Conservation (phyloP, 2,329 filamentous ascomycete genomes). For the Colletotrichum orbiculare region DNA sequence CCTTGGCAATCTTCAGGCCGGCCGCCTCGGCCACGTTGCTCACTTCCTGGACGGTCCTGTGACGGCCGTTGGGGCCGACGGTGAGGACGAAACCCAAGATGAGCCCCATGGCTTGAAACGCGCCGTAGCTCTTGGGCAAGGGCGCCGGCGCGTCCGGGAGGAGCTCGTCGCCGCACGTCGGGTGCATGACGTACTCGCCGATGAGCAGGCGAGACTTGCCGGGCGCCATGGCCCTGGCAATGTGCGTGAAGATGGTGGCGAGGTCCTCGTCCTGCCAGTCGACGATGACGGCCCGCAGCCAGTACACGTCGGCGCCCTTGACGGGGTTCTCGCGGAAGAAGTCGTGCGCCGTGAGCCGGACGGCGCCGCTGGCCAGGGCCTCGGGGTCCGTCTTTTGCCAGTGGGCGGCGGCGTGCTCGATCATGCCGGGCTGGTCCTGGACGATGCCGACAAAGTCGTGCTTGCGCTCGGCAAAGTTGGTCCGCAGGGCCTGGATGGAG, state of each 20-base stretch:
- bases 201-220: conserved; percentile 29
- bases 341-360: conserved; percentile 62
- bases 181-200: conserved; percentile 31
- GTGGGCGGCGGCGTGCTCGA: conserved; percentile 18
- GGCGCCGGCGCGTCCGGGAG: conserved; percentile 20
- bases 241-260: conserved; percentile 25
- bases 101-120: conserved; percentile 22
- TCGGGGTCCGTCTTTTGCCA: conserved; percentile 26
- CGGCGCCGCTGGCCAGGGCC: conserved; percentile 18
- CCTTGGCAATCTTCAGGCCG: conserved; percentile 23
- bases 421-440: conserved; percentile 32
- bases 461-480: conserved; percentile 9
- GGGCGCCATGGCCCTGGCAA: conserved; percentile 22
- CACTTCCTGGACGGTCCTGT: conserved; percentile 12
- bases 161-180: conserved; percentile 26
- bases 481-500: conserved; percentile 24
- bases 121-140: conserved; percentile 26
- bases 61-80: conserved; percentile 17
- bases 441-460: conserved; percentile 26
- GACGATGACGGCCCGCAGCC: conserved; percentile 29
- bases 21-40: conserved; percentile 4
- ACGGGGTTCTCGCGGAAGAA: conserved; percentile 68
- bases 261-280: conserved; percentile 31
- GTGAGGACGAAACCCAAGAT: conserved; percentile 9
- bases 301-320: conserved; percentile 58